These are phyloP conservation scores for Penicillium bialowiezense DNA, from an alignment of 495 filamentous ascomycete genomes.

Conservation along the genomic window DNA sequence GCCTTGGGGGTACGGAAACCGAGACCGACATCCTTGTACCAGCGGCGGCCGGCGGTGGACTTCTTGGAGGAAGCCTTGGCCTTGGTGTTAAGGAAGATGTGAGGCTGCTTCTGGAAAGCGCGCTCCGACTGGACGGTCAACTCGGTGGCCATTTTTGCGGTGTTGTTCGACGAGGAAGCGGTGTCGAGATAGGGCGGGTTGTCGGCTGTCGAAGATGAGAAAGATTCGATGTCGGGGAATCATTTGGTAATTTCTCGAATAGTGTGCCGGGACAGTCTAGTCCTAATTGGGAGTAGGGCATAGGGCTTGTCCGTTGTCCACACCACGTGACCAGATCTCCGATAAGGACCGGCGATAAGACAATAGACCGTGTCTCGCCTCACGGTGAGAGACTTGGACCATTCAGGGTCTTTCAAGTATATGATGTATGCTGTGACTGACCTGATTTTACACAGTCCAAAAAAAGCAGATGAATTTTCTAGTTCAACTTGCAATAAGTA, in stretches of 20 bases:
- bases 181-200: constrained; percentile 40
- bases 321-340: constrained; percentile 23
- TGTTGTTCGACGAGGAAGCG: constrained; percentile 45
- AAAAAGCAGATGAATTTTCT: too few relatives aligned
- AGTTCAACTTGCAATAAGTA: too few relatives aligned
- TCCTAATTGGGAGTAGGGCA: constrained; percentile 28
- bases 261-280: constrained; percentile 39
- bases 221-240: constrained; percentile 41
- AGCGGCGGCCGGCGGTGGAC: constrained; percentile 88
- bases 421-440: too few relatives aligned
- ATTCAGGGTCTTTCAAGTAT: too few relatives aligned
- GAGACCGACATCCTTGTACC: constrained; percentile 99
- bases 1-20: constrained; percentile 97
- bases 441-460: too few relatives aligned
- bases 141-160: constrained; percentile 95
- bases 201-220: constrained; percentile 41
- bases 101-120: constrained; percentile 98
- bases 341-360: too few relatives aligned
- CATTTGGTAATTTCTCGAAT: constrained; percentile 25
- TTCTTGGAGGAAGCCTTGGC: constrained; percentile 80
- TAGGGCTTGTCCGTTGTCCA: constrained; percentile 51
- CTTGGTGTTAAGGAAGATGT: constrained; percentile 98
- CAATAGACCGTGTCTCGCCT: too few relatives aligned
- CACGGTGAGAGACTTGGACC: too few relatives aligned
- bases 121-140: constrained; percentile 97